A percentile compares a stretch with the other conserved stretches of the same genome.
Evolutionary conservation across 108 stramenopile genomes (phyloP).

Genomic region (Ochromonas danica): DNA sequence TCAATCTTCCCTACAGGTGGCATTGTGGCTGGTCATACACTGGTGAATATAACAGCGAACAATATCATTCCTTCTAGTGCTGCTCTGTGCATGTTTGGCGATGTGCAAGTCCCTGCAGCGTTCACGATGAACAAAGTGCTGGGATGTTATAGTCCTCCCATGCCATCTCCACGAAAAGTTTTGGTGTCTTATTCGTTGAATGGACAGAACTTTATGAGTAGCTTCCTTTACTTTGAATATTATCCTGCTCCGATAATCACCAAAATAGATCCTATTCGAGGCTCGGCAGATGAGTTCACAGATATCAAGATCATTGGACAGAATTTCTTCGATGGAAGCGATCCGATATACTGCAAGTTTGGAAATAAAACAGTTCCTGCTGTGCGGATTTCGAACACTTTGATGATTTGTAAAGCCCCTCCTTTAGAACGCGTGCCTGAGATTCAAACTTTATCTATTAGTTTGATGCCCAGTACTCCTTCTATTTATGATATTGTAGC

Average conservation of each 20-base stretch:
- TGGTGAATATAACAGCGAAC: background rate
- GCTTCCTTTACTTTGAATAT: background rate
- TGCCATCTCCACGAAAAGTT: background rate
- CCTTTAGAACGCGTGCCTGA: background rate
- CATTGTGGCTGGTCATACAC: background rate
- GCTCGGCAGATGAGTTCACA: background rate
- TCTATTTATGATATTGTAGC: background rate
- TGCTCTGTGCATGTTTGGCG: background rate
- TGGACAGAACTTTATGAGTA: conserved; percentile 27
- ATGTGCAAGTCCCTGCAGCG: background rate
- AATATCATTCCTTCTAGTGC: background rate
- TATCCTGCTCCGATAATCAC: background rate
- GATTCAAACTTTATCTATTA: background rate
- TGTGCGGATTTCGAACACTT: background rate
- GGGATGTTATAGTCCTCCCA: background rate
- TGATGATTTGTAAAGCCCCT: conserved; percentile 6
- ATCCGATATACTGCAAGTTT: background rate
- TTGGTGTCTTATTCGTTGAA: background rate
- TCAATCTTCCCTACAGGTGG: background rate
- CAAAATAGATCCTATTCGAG: conserved; percentile 9
- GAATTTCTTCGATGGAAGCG: background rate
- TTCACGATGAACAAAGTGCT: background rate
- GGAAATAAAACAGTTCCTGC: conserved; percentile 1
- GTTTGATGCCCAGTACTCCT: background rate
- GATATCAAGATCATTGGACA: conserved; percentile 13